Percentiles rank a stretch among this genome's conserved stretches.
Conservation (phyloP, 2,329 filamentous ascomycete genomes). For the Colletotrichum lentis region DNA sequence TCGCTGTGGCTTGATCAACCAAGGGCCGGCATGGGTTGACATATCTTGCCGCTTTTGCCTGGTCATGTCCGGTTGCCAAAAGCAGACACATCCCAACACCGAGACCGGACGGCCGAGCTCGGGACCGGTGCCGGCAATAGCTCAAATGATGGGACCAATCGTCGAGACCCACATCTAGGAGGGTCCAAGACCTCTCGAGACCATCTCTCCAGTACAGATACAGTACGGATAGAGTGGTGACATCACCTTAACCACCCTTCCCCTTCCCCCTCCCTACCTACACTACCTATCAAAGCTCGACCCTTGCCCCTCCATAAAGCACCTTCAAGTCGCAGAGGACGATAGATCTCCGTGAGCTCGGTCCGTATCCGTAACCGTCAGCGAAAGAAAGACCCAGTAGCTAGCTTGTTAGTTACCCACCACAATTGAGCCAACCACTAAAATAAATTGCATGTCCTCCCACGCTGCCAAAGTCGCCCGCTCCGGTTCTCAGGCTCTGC, state of each 20-base stretch:
- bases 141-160: neutral
- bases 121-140: conserved; percentile 17
- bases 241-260: conserved; percentile 17
- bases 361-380: conserved; percentile 5
- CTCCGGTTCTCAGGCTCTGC: conserved; percentile 27
- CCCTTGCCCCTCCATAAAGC: conserved; percentile 13
- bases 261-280: no score
- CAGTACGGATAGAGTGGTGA: conserved; percentile 21
- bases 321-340: conserved; percentile 10
- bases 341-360: conserved; percentile 6
- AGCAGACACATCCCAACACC: neutral
- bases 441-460: conserved; percentile 21
- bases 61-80: neutral
- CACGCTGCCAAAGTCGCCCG: conserved; percentile 21
- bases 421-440: conserved; percentile 5
- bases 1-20: neutral
- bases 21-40: neutral
- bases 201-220: neutral
- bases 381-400: conserved; percentile 17
- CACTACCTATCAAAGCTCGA: conserved; percentile 8
- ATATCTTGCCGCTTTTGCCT: neutral
- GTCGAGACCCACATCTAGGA: neutral
- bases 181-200: conserved; percentile 3
- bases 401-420: neutral
- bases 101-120: neutral